phyloP scores from a whole-genome alignment of 2,329 filamentous ascomycete species.

The Fusarium sp. region DNA sequence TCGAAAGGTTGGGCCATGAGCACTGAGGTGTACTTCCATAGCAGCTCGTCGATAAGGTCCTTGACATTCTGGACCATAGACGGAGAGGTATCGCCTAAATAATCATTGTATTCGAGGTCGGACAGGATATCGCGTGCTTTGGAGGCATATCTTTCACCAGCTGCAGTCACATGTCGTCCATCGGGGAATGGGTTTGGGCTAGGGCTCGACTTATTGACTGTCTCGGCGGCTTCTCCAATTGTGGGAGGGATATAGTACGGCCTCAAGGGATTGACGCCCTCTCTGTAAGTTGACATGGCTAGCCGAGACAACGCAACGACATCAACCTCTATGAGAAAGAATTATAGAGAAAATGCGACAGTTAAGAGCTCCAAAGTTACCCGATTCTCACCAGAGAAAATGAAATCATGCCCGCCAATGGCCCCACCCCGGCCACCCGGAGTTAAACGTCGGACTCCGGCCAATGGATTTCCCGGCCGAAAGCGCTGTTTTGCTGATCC shows the following conservation, averaged over 20 bases:
- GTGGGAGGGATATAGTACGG: constrained; percentile 74
- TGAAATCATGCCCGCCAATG: constrained; percentile 45
- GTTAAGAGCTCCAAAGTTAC: constrained; percentile 15
- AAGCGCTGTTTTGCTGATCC: constrained; percentile 29
- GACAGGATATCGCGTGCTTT: constrained; percentile 86
- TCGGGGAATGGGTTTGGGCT: constrained; percentile 58
- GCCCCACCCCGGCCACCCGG: constrained; percentile 36
- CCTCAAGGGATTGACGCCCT: constrained; percentile 69
- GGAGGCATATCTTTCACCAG: constrained; percentile 48
- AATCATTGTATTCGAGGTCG: constrained; percentile 92
- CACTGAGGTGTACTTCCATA: constrained; percentile 92
- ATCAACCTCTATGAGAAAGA: constrained; percentile 34
- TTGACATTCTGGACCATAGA: constrained; percentile 79
- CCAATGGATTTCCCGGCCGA: constrained; percentile 49
- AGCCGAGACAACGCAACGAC: constrained; percentile 38
- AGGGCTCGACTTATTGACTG: constrained; percentile 47
- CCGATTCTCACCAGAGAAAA: constrained; percentile 42
- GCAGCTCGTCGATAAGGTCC: constrained; percentile 80
- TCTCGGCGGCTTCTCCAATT: constrained; percentile 58
- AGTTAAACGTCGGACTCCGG: constrained; percentile 43
- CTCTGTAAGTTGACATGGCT: constrained; percentile 56
- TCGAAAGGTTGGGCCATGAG: constrained; percentile 95
- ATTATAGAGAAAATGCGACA: constrained; percentile 31
- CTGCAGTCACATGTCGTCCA: constrained; percentile 52
- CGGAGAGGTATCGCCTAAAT: constrained; percentile 79